Evolutionary conservation across 1,139 yeast genomes (phyloP).

Genomic region (Yamadazyma conglobata): DNA sequence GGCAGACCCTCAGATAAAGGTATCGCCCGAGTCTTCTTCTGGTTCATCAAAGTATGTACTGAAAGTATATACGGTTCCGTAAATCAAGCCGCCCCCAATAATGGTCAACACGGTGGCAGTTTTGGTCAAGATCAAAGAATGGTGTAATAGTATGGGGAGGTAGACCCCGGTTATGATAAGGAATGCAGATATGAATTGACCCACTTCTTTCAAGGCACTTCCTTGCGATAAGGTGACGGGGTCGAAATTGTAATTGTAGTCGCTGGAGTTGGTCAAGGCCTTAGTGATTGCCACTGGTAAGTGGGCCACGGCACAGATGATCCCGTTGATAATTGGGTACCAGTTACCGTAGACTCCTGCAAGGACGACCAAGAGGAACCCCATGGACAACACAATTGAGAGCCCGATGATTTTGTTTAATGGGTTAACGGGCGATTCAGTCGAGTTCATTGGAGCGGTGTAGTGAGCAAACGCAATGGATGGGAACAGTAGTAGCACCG

Average conservation of each 20-base stretch:
- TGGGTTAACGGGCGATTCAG: slow-evolving; percentile 43
- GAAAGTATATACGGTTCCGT: slow-evolving; percentile 70
- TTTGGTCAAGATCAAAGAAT: slow-evolving; percentile 54
- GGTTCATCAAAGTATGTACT: slow-evolving; percentile 65
- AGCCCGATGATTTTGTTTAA: slow-evolving; percentile 71
- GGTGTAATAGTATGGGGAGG: slow-evolving; percentile 63
- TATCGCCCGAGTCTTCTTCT: slow-evolving; percentile 39
- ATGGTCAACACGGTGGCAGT: slow-evolving; percentile 63
- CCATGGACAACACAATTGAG: slow-evolving; percentile 70
- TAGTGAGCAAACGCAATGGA: too few relatives aligned
- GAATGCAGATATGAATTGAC: slow-evolving; percentile 66
- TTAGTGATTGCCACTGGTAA: slow-evolving; percentile 53
- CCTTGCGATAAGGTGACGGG: slow-evolving; percentile 31
- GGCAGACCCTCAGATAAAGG: slow-evolving; percentile 1
- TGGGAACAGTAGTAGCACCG: too few relatives aligned
- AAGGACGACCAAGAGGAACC: slow-evolving; percentile 72
- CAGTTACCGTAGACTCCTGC: slow-evolving; percentile 77
- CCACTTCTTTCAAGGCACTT: slow-evolving; percentile 49
- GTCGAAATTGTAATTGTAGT: slow-evolving; percentile 46
- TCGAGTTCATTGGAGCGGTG: slow-evolving; percentile 4
- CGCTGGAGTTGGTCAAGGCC: slow-evolving; percentile 28
- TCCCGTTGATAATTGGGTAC: slow-evolving; percentile 66
- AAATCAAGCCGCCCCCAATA: slow-evolving; percentile 67
- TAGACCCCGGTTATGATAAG: slow-evolving; percentile 64
- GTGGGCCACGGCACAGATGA: slow-evolving; percentile 58